These are phyloP conservation scores for Amanita muscaria DNA, from an alignment of 768 basidiomycete genomes.

Conservation along the genomic window DNA sequence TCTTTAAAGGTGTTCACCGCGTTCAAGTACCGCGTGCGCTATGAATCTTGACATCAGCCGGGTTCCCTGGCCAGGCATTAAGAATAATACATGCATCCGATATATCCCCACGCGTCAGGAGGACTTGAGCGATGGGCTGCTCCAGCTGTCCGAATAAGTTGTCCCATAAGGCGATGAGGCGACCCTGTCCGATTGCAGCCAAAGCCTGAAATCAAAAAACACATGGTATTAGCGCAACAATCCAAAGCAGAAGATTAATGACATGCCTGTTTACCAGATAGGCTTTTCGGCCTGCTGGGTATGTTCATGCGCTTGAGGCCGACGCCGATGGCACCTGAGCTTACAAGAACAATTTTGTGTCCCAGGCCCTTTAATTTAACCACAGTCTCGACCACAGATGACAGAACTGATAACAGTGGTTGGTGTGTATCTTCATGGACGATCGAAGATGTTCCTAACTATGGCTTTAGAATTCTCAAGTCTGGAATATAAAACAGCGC, in stretches of 20 bases:
- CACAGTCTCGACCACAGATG: constrained; percentile 88
- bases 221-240: constrained; percentile 2
- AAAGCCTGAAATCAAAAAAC: constrained; percentile 85
- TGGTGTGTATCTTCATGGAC: constrained; percentile 91
- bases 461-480: not conserved
- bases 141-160: constrained; percentile 90
- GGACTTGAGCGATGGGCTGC: constrained; percentile 92
- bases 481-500: not conserved
- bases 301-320: constrained; percentile 89
- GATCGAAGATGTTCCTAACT: constrained; percentile 87
- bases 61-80: constrained; percentile 1
- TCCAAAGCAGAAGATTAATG: not conserved
- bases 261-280: constrained; percentile 86
- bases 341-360: constrained; percentile 92
- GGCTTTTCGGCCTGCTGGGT: constrained; percentile 66
- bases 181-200: constrained; percentile 94
- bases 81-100: constrained; percentile 63
- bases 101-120: constrained; percentile 92
- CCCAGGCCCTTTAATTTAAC: constrained; percentile 67
- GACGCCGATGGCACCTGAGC: constrained; percentile 96
- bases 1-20: constrained; percentile 94
- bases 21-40: constrained; percentile 94
- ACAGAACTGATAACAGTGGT: constrained; percentile 84
- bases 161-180: constrained; percentile 95
- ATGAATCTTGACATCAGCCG: constrained; percentile 16